Percentiles rank a stretch among this genome's conserved stretches.
Conservation (phyloP, 352 stramenopile species). For the Blastocystis sp. region DNA sequence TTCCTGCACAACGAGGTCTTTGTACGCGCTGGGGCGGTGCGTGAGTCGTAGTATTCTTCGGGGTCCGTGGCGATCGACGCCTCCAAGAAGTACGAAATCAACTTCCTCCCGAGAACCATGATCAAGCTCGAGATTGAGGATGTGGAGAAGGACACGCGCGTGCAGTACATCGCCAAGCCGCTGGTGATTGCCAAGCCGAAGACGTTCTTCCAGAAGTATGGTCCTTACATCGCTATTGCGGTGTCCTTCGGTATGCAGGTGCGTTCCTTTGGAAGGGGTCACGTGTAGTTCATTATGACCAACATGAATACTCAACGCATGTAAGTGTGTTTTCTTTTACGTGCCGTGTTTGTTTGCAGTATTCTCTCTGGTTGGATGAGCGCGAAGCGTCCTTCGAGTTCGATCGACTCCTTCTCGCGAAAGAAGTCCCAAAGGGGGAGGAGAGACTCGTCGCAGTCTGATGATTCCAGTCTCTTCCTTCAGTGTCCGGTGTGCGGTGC, state of each 20-base stretch:
- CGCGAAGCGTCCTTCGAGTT: background rate
- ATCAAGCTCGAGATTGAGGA: conserved; percentile 61
- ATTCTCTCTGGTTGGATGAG: background rate
- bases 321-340: background rate
- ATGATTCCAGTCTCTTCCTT: conserved; percentile 16
- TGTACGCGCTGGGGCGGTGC: background rate
- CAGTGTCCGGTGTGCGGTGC: conserved; percentile 33
- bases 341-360: background rate
- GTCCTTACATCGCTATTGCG: conserved; percentile 57
- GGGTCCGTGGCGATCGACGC: background rate
- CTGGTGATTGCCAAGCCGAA: conserved; percentile 27
- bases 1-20: conserved; percentile 59
- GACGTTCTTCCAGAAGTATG: conserved; percentile 74
- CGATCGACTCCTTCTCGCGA: conserved; percentile 11
- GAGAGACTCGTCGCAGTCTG: background rate
- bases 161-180: conserved; percentile 21
- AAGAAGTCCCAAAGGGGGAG: background rate
- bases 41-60: conserved; percentile 43
- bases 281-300: conserved; percentile 34
- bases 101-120: background rate
- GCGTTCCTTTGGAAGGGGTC: background rate
- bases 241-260: conserved; percentile 66
- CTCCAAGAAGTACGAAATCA: conserved; percentile 11
- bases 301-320: conserved; percentile 23
- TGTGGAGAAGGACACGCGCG: conserved; percentile 36